Evolutionary conservation across 371 early-diverging fungal genomes (phyloP).

Genomic region (Umbelopsis sp.): DNA sequence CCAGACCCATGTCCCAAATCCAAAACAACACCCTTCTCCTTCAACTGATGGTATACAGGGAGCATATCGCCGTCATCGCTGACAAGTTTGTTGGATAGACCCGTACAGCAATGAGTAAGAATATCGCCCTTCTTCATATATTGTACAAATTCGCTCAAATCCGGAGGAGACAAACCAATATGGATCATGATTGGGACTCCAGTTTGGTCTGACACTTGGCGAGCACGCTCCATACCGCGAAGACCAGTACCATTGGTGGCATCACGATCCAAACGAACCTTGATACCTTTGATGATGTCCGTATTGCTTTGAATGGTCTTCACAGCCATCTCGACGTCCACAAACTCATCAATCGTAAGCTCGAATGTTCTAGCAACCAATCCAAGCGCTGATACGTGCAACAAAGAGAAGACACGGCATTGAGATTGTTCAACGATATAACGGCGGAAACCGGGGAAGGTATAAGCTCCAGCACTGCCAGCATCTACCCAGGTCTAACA

Average conservation of each 20-base stretch:
- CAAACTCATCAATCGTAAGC: conserved; percentile 17
- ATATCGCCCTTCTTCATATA: conserved; percentile 30
- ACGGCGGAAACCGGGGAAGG: conserved; percentile 26
- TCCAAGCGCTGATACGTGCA: conserved; percentile 26
- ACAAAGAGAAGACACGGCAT: conserved; percentile 23
- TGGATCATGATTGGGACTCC: conserved; percentile 32
- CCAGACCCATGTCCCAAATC: conserved; percentile 34
- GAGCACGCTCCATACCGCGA: conserved; percentile 25
- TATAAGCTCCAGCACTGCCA: conserved; percentile 31
- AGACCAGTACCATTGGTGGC: conserved; percentile 24
- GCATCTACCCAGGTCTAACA: conserved; percentile 30
- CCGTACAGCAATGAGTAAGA: conserved; percentile 29
- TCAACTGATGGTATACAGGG: conserved; percentile 20
- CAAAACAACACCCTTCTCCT: conserved; percentile 27
- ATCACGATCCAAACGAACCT: conserved; percentile 29
- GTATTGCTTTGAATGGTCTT: conserved; percentile 23
- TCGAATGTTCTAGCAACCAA: conserved; percentile 27
- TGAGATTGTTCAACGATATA: conserved; percentile 22
- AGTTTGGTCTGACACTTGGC: conserved; percentile 25
- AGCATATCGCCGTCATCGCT: conserved; percentile 19
- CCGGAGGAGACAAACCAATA: conserved; percentile 27
- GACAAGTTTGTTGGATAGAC: conserved; percentile 26
- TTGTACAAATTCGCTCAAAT: conserved; percentile 24
- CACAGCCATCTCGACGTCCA: conserved; percentile 25
- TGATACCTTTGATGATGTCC: conserved; percentile 30